Evolutionary conservation across 2,329 filamentous ascomycete genomes (phyloP).

Genomic region (Beauveria sp.): DNA sequence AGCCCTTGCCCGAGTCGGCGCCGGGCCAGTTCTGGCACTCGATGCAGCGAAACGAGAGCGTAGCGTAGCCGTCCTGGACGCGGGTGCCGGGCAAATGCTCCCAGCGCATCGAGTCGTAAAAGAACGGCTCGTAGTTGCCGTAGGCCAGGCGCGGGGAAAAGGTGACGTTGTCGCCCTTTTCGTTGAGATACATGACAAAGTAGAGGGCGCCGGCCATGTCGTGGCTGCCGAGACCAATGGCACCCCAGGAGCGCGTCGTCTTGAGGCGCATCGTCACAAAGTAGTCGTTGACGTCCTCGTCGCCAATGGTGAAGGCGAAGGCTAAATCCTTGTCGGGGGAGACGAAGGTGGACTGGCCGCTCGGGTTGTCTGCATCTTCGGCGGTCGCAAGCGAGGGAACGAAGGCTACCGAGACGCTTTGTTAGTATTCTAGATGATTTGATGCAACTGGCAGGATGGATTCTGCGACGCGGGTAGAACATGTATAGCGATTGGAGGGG

Average conservation of each 20-base stretch:
- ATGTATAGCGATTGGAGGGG: background rate
- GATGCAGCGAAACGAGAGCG: constrained; percentile 44
- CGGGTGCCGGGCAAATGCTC: constrained; percentile 40
- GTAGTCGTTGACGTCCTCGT: constrained; percentile 38
- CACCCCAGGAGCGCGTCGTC: constrained; percentile 40
- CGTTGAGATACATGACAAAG: constrained; percentile 46
- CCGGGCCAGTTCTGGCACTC: constrained; percentile 42
- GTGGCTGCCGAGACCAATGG: constrained; percentile 45
- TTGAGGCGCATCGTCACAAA: constrained; percentile 48
- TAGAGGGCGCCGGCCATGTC: constrained; percentile 46
- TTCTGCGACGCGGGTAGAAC: background rate
- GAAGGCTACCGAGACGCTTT: constrained; percentile 8
- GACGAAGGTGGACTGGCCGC: constrained; percentile 35
- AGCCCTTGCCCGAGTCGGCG: constrained; percentile 26
- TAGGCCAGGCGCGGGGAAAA: constrained; percentile 46
- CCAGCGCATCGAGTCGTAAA: constrained; percentile 35
- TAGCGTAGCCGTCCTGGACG: constrained; percentile 37
- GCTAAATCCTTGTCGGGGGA: constrained; percentile 34
- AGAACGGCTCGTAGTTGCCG: constrained; percentile 45
- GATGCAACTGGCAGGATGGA: background rate
- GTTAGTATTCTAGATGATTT: background rate
- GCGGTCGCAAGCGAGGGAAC: constrained; percentile 18
- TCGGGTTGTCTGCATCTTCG: constrained; percentile 20
- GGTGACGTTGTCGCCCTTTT: constrained; percentile 41
- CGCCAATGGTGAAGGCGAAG: constrained; percentile 45